Conservation (phyloP, 2,329 filamentous ascomycete species). For the Aspergillus transmontanensis region DNA sequence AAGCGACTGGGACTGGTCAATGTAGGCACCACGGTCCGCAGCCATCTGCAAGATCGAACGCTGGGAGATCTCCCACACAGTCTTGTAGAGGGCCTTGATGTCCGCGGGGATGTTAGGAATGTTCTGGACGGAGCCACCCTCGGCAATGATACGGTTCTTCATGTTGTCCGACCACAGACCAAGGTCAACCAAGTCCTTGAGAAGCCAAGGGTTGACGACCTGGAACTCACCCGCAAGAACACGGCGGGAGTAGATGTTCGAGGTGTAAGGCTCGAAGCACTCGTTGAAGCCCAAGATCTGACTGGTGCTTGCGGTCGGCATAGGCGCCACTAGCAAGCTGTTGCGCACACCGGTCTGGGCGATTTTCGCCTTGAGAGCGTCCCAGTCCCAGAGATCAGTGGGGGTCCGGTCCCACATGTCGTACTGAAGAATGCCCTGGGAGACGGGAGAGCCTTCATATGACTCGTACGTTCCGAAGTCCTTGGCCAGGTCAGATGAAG, state of each 20-base stretch:
- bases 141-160: constrained; percentile 99
- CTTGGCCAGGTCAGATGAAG: constrained; percentile 84
- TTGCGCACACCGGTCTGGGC: constrained; percentile 93
- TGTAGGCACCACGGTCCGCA: constrained; percentile 95
- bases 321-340: constrained; percentile 90
- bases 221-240: constrained; percentile 98
- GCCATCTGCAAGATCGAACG: constrained; percentile 96
- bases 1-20: constrained; percentile 97
- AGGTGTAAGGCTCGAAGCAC: constrained; percentile 99
- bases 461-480: constrained; percentile 82
- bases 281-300: constrained; percentile 99
- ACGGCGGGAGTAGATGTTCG: constrained; percentile 98
- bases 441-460: constrained; percentile 91
- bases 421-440: constrained; percentile 93
- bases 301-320: constrained; percentile 96
- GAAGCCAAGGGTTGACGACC: constrained; percentile 97
- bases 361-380: constrained; percentile 82
- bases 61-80: constrained; percentile 98
- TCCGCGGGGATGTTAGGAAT: constrained; percentile 95
- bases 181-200: constrained; percentile 97
- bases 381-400: constrained; percentile 96
- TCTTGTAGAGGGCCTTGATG: constrained; percentile 98
- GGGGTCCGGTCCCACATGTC: constrained; percentile 98
- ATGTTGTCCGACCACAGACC: constrained; percentile 98
- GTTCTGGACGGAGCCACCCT: constrained; percentile 93